These are phyloP conservation scores for Rhodofomes roseus DNA, from an alignment of 1,284 basidiomycete species.

Conservation along the genomic window DNA sequence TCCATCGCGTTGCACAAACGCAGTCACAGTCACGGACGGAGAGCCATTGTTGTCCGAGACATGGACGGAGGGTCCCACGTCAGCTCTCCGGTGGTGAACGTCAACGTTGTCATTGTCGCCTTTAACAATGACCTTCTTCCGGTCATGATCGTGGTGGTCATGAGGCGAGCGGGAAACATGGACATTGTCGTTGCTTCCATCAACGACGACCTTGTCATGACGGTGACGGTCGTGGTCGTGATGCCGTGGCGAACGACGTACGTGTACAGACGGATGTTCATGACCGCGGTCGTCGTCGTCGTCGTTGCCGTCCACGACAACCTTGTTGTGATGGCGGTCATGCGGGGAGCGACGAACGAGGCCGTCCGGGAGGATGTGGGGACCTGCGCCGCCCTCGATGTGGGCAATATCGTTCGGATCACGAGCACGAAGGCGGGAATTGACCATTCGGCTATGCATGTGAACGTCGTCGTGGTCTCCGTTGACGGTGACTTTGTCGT, in stretches of 20 bases:
- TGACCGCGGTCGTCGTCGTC: conserved; percentile 22
- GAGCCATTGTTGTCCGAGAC: conserved; percentile 15
- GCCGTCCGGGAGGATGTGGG: background rate
- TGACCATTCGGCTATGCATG: conserved; percentile 8
- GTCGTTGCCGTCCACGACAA: conserved; percentile 22
- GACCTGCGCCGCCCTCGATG: background rate
- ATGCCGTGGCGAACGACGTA: conserved; percentile 6
- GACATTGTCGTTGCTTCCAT: conserved; percentile 15
- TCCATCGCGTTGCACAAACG: conserved; percentile 15
- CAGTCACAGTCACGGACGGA: conserved; percentile 18
- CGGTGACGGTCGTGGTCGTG: conserved; percentile 5
- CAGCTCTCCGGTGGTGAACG: conserved; percentile 5
- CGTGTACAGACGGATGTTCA: conserved; percentile 6
- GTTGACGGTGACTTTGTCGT: conserved; percentile 14
- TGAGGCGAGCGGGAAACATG: conserved; percentile 14
- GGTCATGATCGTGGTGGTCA: conserved; percentile 12
- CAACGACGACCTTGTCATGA: conserved; percentile 14
- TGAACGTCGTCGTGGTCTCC: conserved; percentile 23
- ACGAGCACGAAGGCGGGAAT: conserved; percentile 3
- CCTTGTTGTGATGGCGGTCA: conserved; percentile 12
- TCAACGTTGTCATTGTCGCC: conserved; percentile 22
- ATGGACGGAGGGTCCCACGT: conserved; percentile 6
- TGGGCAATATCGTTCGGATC: background rate
- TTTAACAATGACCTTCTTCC: conserved; percentile 15
- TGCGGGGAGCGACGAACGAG: background rate